phyloP scores from a whole-genome alignment of 139 green algal species.

The Mychonastes homosphaera region DNA sequence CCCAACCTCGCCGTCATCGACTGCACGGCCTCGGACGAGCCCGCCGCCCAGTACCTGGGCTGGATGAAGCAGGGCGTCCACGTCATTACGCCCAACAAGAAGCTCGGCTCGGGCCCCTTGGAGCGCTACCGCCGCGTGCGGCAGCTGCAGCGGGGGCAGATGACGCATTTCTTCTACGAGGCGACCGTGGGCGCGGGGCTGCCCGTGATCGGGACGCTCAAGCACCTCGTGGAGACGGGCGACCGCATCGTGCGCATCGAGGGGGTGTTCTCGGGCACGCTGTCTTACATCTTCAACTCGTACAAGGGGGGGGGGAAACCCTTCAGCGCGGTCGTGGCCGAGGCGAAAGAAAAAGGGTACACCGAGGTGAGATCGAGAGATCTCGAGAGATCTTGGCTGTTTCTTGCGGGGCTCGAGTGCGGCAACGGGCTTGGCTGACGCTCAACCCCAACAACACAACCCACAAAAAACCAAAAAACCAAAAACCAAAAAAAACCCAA shows the following conservation, averaged over 20 bases:
- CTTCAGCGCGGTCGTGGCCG: slow-evolving; percentile 76
- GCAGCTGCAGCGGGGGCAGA: slow-evolving; percentile 66
- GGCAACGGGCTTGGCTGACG: background rate
- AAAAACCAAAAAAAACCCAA: no score
- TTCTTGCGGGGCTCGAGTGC: background rate
- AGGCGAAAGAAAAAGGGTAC: slow-evolving; percentile 74
- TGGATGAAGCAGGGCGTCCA: slow-evolving; percentile 87
- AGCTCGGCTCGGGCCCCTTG: slow-evolving; percentile 75
- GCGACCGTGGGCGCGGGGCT: slow-evolving; percentile 89
- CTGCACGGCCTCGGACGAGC: slow-evolving; percentile 74
- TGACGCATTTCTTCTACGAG: slow-evolving; percentile 97
- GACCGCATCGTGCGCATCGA: slow-evolving; percentile 77
- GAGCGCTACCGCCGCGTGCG: slow-evolving; percentile 71
- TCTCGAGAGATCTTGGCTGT: no score
- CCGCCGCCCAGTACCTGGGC: slow-evolving; percentile 52
- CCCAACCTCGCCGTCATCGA: slow-evolving; percentile 93
- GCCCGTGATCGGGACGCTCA: slow-evolving; percentile 88
- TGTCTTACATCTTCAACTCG: slow-evolving; percentile 98
- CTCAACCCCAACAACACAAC: no score
- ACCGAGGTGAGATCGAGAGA: no score
- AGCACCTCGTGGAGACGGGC: slow-evolving; percentile 79
- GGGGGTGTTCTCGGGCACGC: slow-evolving; percentile 90
- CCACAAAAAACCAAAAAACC: no score
- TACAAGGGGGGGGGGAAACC: slow-evolving; percentile 37
- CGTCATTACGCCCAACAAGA: slow-evolving; percentile 96